phyloP scores from a whole-genome alignment of 2,329 filamentous ascomycete genomes.

The Colletotrichum sp. region DNA sequence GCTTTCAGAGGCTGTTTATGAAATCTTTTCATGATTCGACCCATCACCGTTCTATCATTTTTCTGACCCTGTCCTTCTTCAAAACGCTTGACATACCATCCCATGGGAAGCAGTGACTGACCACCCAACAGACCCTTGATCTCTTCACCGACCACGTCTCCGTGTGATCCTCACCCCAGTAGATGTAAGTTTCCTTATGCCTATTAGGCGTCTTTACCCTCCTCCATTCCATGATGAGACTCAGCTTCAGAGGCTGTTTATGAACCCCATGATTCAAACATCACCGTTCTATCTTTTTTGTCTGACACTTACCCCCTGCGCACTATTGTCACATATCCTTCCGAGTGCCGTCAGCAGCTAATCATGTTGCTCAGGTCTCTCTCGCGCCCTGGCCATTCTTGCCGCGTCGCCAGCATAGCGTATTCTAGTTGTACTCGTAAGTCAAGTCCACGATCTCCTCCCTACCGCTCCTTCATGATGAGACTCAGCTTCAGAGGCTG shows the following conservation, averaged over 20 bases:
- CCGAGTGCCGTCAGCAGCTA: background rate
- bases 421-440: background rate
- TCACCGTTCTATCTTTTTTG: slow-evolving; percentile 34
- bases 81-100: background rate
- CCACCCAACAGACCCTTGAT: background rate
- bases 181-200: background rate
- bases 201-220: background rate
- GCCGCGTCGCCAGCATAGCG: background rate
- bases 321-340: background rate
- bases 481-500: slow-evolving; percentile 48
- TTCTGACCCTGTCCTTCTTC: background rate
- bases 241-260: slow-evolving; percentile 52
- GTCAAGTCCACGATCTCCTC: background rate
- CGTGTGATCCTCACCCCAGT: background rate
- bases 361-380: background rate
- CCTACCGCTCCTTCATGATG: slow-evolving; percentile 35
- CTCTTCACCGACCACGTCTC: background rate
- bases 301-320: background rate
- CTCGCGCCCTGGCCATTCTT: too few species aligned
- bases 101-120: background rate
- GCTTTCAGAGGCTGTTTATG: slow-evolving; percentile 55
- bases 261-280: slow-evolving; percentile 44
- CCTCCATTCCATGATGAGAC: slow-evolving; percentile 36
- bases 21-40: slow-evolving; percentile 41
- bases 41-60: slow-evolving; percentile 36